Conservation (phyloP, 2,329 filamentous ascomycete genomes). For the Tolypocladium pustulatum region DNA sequence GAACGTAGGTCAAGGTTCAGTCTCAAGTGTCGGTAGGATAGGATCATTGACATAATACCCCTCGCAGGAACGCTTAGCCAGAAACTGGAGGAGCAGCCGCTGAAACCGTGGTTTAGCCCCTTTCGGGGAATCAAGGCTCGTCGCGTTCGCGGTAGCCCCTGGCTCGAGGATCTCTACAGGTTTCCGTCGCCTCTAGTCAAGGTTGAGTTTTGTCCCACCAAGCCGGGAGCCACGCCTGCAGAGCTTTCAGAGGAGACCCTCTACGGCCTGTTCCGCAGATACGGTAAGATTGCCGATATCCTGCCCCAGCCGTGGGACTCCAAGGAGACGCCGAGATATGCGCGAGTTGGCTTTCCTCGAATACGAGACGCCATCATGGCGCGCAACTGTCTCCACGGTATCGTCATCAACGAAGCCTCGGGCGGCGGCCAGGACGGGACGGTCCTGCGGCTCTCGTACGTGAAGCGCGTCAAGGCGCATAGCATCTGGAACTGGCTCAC, state of each 20-base stretch:
- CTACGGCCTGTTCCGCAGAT: conserved; percentile 78
- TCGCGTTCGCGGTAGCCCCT: conserved; percentile 74
- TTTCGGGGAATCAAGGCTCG: conserved; percentile 60
- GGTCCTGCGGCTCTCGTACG: conserved; percentile 70
- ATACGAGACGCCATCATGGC: conserved; percentile 76
- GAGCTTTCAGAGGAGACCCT: conserved; percentile 80
- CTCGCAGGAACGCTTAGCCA: conserved; percentile 41
- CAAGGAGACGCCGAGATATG: conserved; percentile 72
- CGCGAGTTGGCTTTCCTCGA: conserved; percentile 65
- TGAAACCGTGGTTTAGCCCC: conserved; percentile 86
- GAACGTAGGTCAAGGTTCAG: conserved; percentile 21
- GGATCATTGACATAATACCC: neutral
- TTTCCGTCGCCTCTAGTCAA: conserved; percentile 67
- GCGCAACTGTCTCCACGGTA: conserved; percentile 85
- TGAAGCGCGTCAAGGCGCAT: conserved; percentile 64
- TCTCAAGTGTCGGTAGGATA: neutral
- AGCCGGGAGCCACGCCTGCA: conserved; percentile 58
- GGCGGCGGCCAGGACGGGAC: conserved; percentile 72
- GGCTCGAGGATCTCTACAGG: conserved; percentile 86
- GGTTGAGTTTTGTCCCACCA: conserved; percentile 73
- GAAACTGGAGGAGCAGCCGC: conserved; percentile 56
- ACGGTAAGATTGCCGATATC: conserved; percentile 86
- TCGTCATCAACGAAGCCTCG: conserved; percentile 54
- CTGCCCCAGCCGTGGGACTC: conserved; percentile 73
- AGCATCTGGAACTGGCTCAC: conserved; percentile 83